Percentiles rank a stretch among this genome's conserved stretches.
Evolutionary conservation across 345 rosid species (phyloP).

Genomic region (Punica granatum): DNA sequence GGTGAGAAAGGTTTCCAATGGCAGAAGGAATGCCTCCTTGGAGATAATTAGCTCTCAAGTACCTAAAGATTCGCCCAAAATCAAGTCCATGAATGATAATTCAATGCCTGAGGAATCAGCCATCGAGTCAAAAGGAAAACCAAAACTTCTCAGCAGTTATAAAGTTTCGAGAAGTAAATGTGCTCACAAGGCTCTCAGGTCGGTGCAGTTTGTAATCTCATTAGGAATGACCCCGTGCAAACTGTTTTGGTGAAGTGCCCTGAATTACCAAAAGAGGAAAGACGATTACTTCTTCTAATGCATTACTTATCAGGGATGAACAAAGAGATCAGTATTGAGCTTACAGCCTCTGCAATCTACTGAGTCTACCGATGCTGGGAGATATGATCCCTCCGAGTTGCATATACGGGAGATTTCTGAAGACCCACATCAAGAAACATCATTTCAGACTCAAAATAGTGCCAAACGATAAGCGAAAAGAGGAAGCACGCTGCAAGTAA

Average conservation of each 20-base stretch:
- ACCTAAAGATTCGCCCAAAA: slow-evolving; percentile 32
- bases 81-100: neutral
- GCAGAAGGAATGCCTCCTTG: slow-evolving; percentile 86
- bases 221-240: slow-evolving; percentile 76
- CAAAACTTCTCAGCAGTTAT: neutral
- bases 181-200: slow-evolving; percentile 86
- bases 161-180: neutral
- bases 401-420: slow-evolving; percentile 86
- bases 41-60: slow-evolving; percentile 79
- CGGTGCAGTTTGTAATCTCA: slow-evolving; percentile 71
- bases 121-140: neutral
- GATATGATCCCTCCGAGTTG: slow-evolving; percentile 81
- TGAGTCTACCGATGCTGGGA: slow-evolving; percentile 84
- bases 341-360: slow-evolving; percentile 76
- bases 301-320: slow-evolving; percentile 5
- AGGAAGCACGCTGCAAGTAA: neutral
- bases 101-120: neutral
- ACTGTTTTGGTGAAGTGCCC: slow-evolving; percentile 92
- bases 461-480: neutral
- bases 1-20: slow-evolving; percentile 73
- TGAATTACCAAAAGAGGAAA: slow-evolving; percentile 16
- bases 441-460: neutral
- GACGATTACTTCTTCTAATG: neutral
- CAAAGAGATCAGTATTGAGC: slow-evolving; percentile 17
- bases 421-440: slow-evolving; percentile 7